phyloP scores from a whole-genome alignment of 73 alveolate genomes.

The Tetrahymena thermophila region DNA sequence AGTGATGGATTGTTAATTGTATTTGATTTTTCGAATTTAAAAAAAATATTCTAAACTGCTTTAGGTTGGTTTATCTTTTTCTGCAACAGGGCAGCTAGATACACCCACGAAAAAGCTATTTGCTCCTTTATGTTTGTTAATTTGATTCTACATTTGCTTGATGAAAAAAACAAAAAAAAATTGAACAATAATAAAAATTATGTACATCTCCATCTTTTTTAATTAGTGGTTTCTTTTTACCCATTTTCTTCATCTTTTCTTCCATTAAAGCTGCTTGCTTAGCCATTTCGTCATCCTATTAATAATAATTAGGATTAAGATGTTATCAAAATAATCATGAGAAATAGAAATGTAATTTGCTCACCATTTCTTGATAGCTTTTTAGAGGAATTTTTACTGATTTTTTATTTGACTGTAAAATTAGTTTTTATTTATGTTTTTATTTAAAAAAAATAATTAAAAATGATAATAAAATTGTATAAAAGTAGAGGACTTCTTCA shows the following conservation, averaged over 20 bases:
- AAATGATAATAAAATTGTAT: background rate
- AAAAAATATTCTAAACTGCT: background rate
- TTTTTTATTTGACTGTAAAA: background rate
- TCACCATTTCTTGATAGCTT: background rate
- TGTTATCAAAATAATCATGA: background rate
- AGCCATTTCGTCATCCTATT: background rate
- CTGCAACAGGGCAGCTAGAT: background rate
- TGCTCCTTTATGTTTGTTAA: background rate
- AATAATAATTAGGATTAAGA: background rate
- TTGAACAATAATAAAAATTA: background rate
- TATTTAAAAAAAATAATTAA: background rate
- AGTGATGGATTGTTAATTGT: background rate
- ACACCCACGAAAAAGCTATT: background rate
- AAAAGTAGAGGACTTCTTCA: background rate
- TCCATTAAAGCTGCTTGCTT: background rate
- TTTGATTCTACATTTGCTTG: background rate
- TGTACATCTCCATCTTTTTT: background rate
- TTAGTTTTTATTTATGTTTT: background rate
- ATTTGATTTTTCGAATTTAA: too few species aligned
- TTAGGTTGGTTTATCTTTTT: background rate
- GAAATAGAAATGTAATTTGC: background rate
- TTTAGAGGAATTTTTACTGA: background rate
- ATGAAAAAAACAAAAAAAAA: background rate
- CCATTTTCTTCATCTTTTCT: constrained; percentile 1
- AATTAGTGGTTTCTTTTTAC: background rate